Base-by-base conservation (phyloP, 176 grass and related monocot species). In the Melocanna baccifera region DNA sequence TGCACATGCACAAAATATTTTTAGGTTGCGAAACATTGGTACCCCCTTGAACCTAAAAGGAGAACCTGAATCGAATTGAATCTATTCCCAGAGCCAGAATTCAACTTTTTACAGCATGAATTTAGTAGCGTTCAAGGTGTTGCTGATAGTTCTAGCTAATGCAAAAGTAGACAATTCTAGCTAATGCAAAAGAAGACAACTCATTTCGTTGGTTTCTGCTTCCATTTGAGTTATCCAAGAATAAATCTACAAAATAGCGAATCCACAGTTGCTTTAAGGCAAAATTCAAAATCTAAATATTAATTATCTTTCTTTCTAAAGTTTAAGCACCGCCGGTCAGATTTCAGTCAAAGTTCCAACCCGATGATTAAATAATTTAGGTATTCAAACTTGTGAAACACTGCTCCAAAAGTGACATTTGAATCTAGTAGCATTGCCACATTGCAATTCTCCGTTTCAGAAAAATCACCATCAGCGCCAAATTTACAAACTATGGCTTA, bases 211-310 rank as follows among this genome's bases (percentile, higher is more conserved):
- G 19, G 20, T 64, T 53, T 29, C 34, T 53, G 42, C 5, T 67
- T 74, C n/a, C 19, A 46, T 45, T 67, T 42, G 26, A 75, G 48
- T 6, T 47, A 57, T 58, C 62, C 71, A 75, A 81, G 9, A 52
- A 81, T 57, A 48, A 57, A 47, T 2, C 11, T 25, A 83, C n/a
- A 83, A 67, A 83, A 69, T n/a, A 73, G 64, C 4, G 11, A 48
- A 70, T 51, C 16, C 12, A 19, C 37, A 37, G 26, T 37, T 59
- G 29, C 1, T 6, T 69, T 29, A 36, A 13, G 11, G 19, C 0
- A 34, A 48, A 69, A 39, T 51, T 30, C 23, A 18, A 41, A 39
- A 61, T 13, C 0, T 0, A 69, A 61, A 62, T 42, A 40, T 41
- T 20, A 52, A 39, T 23, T 5, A 22, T 23, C 20, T 12, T 52